These are phyloP conservation scores for Globisporangium nodosum DNA, from an alignment of 352 stramenopile species.

Conservation along the genomic window DNA sequence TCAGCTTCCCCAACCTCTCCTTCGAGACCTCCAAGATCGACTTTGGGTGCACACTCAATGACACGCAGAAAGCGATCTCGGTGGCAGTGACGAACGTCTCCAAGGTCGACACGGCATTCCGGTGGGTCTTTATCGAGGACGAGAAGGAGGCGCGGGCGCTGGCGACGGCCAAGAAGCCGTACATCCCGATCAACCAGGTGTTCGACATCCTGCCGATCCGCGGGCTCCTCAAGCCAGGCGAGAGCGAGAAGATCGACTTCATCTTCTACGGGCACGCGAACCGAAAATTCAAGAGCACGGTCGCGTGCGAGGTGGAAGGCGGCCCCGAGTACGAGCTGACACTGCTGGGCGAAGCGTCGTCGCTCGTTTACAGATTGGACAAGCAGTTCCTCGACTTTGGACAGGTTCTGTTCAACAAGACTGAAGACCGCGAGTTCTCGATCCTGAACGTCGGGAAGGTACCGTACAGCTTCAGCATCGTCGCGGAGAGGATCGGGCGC, in stretches of 20 bases:
- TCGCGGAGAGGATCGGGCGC: conserved; percentile 28
- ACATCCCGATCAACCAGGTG: conserved; percentile 90
- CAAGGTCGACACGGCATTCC: conserved; percentile 84
- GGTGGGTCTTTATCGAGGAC: conserved; percentile 94
- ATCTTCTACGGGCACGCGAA: conserved; percentile 93
- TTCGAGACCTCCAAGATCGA: conserved; percentile 90
- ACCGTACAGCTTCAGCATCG: conserved; percentile 80
- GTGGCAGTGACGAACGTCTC: conserved; percentile 89
- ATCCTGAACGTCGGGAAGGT: conserved; percentile 93
- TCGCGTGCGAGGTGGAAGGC: conserved; percentile 91
- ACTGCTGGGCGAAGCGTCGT: conserved; percentile 88
- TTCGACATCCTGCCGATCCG: conserved; percentile 95
- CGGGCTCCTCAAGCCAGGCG: conserved; percentile 73
- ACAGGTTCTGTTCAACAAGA: conserved; percentile 90
- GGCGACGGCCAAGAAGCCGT: conserved; percentile 70
- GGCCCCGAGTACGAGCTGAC: conserved; percentile 91
- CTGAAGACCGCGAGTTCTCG: conserved; percentile 88
- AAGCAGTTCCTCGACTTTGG: conserved; percentile 91
- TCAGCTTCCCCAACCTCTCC: conserved; percentile 93
- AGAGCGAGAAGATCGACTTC: conserved; percentile 91
- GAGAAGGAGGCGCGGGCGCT: conserved; percentile 56
- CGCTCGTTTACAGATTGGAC: conserved; percentile 90
- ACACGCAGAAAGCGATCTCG: conserved; percentile 89
- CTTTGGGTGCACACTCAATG: conserved; percentile 94
- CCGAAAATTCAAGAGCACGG: conserved; percentile 82